Base-by-base conservation (phyloP, 2,329 filamentous ascomycete genomes). In the Neofusicoccum kwambonambiense region DNA sequence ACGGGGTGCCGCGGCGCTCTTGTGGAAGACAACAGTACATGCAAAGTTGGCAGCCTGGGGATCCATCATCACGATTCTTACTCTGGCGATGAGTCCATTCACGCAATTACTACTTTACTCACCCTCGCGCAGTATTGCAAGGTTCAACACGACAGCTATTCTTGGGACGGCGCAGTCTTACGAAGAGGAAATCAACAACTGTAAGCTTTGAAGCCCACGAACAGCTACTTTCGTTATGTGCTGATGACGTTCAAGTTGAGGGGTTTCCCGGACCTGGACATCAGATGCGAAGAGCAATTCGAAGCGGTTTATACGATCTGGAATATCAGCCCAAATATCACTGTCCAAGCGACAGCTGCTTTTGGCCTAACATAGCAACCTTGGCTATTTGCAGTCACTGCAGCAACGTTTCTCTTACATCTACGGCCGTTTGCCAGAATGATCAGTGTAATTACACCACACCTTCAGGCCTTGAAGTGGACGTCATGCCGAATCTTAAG, bases 21-120 rank as follows among this genome's bases (percentile, higher is more conserved):
- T 54, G 11, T 51, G 31, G 49, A 17, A 15, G 3, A 15, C 8
- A 11, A 34, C 17, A 3, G 35, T 42, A 8, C 39, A 37, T 3
- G n/a, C 35, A 11, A 44, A 39, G 17, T 3, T 27, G 31, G 34
- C 17, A 8, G 7, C 11, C 2, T 41, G 62, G 22, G 66, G 64
- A 17, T 54, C 64, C 2, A 3, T 64, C 12, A 17, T 62, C 1
- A 65, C 58, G 8, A 54, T 67, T 7, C 9, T 64, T 11, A 51
- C 66, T 2, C 45, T 67, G 3, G 34, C 19, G n/a, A 47, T 62
- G n/a, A 50, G 58, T 19, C 66, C 64, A 15, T 67, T 65, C 41
- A 57, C 58, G 31, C 66, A 67, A 45, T 64, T 65, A 31, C 39
- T 67, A 12, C 19, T 67, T 2, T 64, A 58, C 17, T 65, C 64